Conservation (phyloP, 495 filamentous ascomycete genomes). For the Hyaloscypha finlandica region DNA sequence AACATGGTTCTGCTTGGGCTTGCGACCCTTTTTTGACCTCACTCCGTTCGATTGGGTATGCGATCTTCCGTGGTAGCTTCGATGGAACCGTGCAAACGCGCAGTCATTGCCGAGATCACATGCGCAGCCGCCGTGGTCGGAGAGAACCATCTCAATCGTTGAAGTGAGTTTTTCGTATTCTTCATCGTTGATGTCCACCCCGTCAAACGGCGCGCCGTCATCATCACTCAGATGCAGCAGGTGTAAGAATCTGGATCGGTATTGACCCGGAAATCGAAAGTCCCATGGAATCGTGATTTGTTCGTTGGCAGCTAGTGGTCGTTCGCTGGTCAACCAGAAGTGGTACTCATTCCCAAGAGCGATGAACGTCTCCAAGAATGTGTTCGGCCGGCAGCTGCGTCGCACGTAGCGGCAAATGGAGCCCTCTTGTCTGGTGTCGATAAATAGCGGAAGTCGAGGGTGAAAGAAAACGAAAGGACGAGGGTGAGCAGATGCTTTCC, state of each 20-base stretch:
- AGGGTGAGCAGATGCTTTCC: constrained; percentile 74
- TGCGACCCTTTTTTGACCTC: constrained; percentile 60
- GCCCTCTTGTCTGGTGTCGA: constrained; percentile 85
- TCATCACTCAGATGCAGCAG: constrained; percentile 54
- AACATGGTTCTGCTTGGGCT: constrained; percentile 51
- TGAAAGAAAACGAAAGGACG: constrained; percentile 87
- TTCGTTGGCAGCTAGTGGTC: constrained; percentile 60
- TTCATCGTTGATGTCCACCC: constrained; percentile 45
- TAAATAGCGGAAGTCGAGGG: constrained; percentile 79
- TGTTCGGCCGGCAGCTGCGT: constrained; percentile 86
- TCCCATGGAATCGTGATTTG: constrained; percentile 61
- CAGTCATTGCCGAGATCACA: constrained; percentile 68
- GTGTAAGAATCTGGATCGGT: constrained; percentile 44
- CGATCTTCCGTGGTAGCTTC: constrained; percentile 55
- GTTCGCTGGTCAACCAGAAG: constrained; percentile 84
- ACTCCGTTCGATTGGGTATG: constrained; percentile 50
- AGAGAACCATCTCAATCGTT: constrained; percentile 71
- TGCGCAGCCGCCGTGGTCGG: constrained; percentile 87
- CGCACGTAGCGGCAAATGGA: constrained; percentile 81
- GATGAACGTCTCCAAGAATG: constrained; percentile 77
- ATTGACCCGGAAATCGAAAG: constrained; percentile 49
- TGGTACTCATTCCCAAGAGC: constrained; percentile 75
- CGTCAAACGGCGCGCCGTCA: constrained; percentile 35
- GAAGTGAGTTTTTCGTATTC: constrained; percentile 51
- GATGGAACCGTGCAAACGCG: constrained; percentile 72